These are phyloP conservation scores for Pouteria campechiana DNA, from an alignment of 179 eudicot species.

Conservation along the genomic window DNA sequence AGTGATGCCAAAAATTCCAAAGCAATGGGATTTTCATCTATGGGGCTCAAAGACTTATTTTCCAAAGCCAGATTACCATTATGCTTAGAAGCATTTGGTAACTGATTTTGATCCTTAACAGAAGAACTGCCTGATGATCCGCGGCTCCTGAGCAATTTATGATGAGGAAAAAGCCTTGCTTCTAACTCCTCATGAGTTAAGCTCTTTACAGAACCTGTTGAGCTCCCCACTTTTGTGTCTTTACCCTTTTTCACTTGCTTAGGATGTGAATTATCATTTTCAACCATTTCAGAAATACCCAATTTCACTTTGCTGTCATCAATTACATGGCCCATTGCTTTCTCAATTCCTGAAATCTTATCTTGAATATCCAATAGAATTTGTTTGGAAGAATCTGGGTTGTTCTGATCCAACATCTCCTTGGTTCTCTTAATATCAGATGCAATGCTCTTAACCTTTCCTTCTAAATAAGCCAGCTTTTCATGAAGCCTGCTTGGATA, in stretches of 20 bases:
- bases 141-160: slow-evolving; percentile 43
- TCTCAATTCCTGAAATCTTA: slow-evolving; percentile 81
- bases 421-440: slow-evolving; percentile 87
- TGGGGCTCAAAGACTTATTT: slow-evolving; percentile 12
- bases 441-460: slow-evolving; percentile 83
- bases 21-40: slow-evolving; percentile 40
- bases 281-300: slow-evolving; percentile 4
- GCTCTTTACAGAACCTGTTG: slow-evolving; percentile 33
- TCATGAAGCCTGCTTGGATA: slow-evolving; percentile 73
- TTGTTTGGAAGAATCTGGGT: slow-evolving; percentile 67
- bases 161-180: slow-evolving; percentile 79
- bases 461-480: slow-evolving; percentile 84
- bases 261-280: slow-evolving; percentile 5
- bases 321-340: slow-evolving; percentile 57
- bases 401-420: slow-evolving; percentile 79
- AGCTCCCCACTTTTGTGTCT: slow-evolving; percentile 10
- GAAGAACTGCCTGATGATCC: slow-evolving; percentile 15
- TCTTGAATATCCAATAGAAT: slow-evolving; percentile 76
- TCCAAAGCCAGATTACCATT: slow-evolving; percentile 8
- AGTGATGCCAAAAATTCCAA: slow-evolving; percentile 45
- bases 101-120: slow-evolving; percentile 7
- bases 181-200: slow-evolving; percentile 60
- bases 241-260: slow-evolving; percentile 1
- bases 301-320: slow-evolving; percentile 19
- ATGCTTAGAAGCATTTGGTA: slow-evolving; percentile 1